Base-by-base conservation (phyloP, 2,329 filamentous ascomycete species). In the Colletotrichum salicis region DNA sequence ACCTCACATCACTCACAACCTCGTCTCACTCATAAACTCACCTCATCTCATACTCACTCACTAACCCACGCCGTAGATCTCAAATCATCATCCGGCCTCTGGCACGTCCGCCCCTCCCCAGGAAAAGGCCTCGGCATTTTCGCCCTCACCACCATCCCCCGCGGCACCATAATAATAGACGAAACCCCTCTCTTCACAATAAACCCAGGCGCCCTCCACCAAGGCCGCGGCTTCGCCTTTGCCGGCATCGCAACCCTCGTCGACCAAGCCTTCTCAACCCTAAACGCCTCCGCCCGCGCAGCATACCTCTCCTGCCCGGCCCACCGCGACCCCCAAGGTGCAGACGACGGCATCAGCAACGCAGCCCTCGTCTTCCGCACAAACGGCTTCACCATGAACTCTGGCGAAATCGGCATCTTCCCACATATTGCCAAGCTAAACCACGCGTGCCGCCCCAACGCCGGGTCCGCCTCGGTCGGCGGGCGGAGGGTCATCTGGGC, bases 51-150 rank as follows among this genome's bases (percentile, higher is more conserved):
- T 19, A 57, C 22, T 31, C 67, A 66, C 19, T 57, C 61, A 29
- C 41, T 19, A 41, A 41, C 61, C 15, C 6, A 27, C 27, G 11
- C 24, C 27, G 22, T 56, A 73, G 71, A 67, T 57, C 60, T 73
- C n/a, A 60, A 56, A 45, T 71, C 71, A 29, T 56, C 61, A 41
- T 51, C 67, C 12, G 70, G 65, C 7, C 41, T 70, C 33, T 82
- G 68, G 27, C 76, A 79, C n/a, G 70, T 83, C 52, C 76, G 75
- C 24, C 74, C 76, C 4, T 75, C 80, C 11, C 76, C 79, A 1
- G 77, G 77, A 48, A 85, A 83, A 74, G 84, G 84, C 24, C 79
- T 83, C 35, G 84, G 84, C 59, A 79, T 82, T 64, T 79, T 85
- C 69, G 84, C 84, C 1, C 73, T 76, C 4, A 68, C 73, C 10